Percentiles rank a stretch among this genome's conserved stretches.
Evolutionary conservation across 2,329 filamentous ascomycete species (phyloP).

Genomic region (Phaeoacremonium minimum): DNA sequence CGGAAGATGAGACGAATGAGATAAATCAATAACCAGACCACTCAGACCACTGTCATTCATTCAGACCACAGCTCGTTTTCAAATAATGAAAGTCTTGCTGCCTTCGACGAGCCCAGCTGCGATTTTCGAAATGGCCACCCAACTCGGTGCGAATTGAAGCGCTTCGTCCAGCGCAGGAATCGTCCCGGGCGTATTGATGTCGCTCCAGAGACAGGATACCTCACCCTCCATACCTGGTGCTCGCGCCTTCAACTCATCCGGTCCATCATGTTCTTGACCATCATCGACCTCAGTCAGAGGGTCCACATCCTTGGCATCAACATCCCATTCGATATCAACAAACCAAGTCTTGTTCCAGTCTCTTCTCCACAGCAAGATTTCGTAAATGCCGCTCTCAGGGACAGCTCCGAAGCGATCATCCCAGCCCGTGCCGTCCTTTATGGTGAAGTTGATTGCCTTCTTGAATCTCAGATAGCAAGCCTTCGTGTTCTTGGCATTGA

Average conservation of each 20-base stretch:
- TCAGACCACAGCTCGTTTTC: constrained; percentile 14
- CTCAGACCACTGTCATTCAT: no score
- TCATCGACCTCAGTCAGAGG: constrained; percentile 12
- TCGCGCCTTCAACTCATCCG: constrained; percentile 22
- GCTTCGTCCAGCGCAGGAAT: constrained; percentile 86
- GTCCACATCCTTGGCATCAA: constrained; percentile 10
- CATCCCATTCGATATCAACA: constrained; percentile 66
- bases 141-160: constrained; percentile 69
- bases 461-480: constrained; percentile 73
- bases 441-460: constrained; percentile 60
- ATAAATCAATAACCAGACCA: no score
- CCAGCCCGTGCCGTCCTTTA: constrained; percentile 55
- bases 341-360: constrained; percentile 74
- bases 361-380: constrained; percentile 77
- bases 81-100: constrained; percentile 62
- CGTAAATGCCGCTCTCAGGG: constrained; percentile 57
- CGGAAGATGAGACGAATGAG: no score
- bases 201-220: constrained; percentile 81
- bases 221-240: constrained; percentile 49
- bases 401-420: constrained; percentile 63
- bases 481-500: constrained; percentile 72
- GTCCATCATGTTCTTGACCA: constrained; percentile 7
- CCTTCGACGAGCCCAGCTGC: constrained; percentile 79
- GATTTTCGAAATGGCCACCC: constrained; percentile 74
- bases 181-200: constrained; percentile 65